A percentile compares a stretch with the other conserved stretches of the same genome.
Evolutionary conservation across 2,329 filamentous ascomycete species (phyloP).

Genomic region (Mycosphaerella sp.): DNA sequence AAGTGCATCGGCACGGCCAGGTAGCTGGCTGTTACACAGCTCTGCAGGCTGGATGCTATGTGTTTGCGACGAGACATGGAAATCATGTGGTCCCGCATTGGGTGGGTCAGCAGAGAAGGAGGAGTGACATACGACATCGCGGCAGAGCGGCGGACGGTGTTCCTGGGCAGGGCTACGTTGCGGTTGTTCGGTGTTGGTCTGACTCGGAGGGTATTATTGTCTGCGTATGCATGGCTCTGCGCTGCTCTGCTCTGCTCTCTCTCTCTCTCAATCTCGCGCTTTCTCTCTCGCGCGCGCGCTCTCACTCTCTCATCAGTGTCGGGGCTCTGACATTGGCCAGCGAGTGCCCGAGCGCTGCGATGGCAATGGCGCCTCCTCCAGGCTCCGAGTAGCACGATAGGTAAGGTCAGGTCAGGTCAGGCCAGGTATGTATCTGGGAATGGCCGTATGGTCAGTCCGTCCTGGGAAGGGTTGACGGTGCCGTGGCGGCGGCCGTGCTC

Average conservation of each 20-base stretch:
- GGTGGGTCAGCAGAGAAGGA: constrained; percentile 7
- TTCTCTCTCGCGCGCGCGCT: no score
- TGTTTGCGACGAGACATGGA: constrained; percentile 8
- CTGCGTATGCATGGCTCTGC: constrained; percentile 29
- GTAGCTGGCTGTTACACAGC: constrained; percentile 11
- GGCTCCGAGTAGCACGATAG: constrained; percentile 1
- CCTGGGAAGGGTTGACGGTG: constrained; percentile 6
- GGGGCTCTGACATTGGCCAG: constrained; percentile 25
- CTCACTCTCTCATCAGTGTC: constrained; percentile 17
- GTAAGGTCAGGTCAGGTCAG: constrained; percentile 2
- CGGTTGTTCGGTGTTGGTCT: constrained; percentile 18
- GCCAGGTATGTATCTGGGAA: no score
- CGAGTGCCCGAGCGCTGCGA: constrained; percentile 13
- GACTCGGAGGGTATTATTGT: constrained; percentile 21
- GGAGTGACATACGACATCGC: constrained; percentile 30
- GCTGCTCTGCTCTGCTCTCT: no score
- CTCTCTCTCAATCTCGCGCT: no score
- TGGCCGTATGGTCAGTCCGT: constrained; percentile 3
- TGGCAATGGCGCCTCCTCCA: no score
- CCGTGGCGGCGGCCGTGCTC: constrained; percentile 5
- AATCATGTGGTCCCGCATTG: constrained; percentile 10
- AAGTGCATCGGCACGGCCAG: constrained; percentile 9
- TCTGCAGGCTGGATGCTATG: constrained; percentile 1
- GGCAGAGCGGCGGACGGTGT: constrained; percentile 19
- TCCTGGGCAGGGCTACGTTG: constrained; percentile 20